Evolutionary conservation across 306 rosid species (phyloP).

Genomic region (Vigna radiata): DNA sequence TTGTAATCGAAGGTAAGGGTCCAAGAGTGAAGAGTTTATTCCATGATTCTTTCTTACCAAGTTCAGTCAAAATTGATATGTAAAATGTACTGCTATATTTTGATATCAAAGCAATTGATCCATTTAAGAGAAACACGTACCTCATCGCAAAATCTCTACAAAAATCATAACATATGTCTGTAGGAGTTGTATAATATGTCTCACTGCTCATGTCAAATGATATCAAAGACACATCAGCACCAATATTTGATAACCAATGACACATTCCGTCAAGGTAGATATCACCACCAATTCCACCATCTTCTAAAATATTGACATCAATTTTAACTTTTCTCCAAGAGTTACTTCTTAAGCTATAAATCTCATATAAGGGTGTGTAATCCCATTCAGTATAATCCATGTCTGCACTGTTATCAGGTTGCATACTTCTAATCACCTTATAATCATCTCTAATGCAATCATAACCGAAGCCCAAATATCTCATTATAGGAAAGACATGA

Average conservation of each 20-base stretch:
- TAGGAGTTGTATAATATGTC: not conserved
- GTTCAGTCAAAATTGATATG: not conserved
- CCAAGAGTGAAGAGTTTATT: not conserved
- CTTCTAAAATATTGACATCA: too few species aligned
- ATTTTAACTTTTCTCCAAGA: too few species aligned
- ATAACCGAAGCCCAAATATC: not conserved
- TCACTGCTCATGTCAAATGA: not conserved
- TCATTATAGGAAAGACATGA: rapidly evolving
- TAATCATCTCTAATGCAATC: not conserved
- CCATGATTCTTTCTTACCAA: not conserved
- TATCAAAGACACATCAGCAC: rapidly evolving
- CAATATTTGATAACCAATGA: not conserved
- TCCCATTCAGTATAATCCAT: too few species aligned
- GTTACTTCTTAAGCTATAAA: too few species aligned
- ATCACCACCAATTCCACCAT: too few species aligned
- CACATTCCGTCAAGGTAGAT: not conserved
- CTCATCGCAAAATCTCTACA: rapidly evolving
- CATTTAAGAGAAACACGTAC: too few species aligned
- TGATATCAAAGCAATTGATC: too few species aligned
- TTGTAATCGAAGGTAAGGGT: not conserved
- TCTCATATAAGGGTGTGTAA: not conserved
- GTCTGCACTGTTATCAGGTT: too few species aligned
- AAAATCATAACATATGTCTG: not conserved
- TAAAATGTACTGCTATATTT: too few species aligned
- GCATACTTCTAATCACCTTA: not conserved